Evolutionary conservation across 1,284 basidiomycete genomes (phyloP).

Genomic region (Boletus sp.): DNA sequence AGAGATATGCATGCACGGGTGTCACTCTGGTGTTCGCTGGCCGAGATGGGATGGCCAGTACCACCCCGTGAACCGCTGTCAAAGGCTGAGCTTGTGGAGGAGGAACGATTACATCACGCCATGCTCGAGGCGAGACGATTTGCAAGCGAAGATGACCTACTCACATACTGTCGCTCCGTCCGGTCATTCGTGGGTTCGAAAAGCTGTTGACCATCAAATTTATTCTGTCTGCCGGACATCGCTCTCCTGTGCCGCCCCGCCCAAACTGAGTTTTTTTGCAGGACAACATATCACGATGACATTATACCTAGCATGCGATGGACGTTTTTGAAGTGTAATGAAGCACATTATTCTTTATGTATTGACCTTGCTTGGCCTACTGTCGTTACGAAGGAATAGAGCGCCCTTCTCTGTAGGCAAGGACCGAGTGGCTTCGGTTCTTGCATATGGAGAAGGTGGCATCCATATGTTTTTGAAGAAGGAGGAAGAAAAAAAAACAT

Average conservation of each 20-base stretch:
- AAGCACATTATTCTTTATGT: constrained; percentile 26
- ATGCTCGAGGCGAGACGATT: constrained; percentile 58
- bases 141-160: constrained; percentile 52
- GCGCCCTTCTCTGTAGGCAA: constrained; percentile 28
- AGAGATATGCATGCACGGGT: constrained; percentile 70
- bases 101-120: constrained; percentile 58
- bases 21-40: constrained; percentile 63
- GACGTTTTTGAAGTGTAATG: constrained; percentile 21
- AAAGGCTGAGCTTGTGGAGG: constrained; percentile 66
- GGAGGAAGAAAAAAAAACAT: constrained; percentile 7
- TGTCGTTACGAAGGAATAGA: background rate
- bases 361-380: constrained; percentile 12
- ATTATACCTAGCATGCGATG: constrained; percentile 19
- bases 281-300: constrained; percentile 24
- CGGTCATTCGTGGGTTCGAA: constrained; percentile 64
- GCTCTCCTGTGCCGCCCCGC: background rate
- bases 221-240: background rate
- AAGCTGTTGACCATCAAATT: constrained; percentile 18
- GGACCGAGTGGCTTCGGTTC: constrained; percentile 23
- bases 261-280: constrained; percentile 5
- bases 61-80: constrained; percentile 59
- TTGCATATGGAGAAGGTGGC: constrained; percentile 29
- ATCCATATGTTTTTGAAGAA: background rate
- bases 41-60: constrained; percentile 56
- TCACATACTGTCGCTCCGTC: constrained; percentile 54